Evolutionary conservation across 805 yeast genomes (phyloP).

Genomic region (Wickerhamomyces ciferrii): DNA sequence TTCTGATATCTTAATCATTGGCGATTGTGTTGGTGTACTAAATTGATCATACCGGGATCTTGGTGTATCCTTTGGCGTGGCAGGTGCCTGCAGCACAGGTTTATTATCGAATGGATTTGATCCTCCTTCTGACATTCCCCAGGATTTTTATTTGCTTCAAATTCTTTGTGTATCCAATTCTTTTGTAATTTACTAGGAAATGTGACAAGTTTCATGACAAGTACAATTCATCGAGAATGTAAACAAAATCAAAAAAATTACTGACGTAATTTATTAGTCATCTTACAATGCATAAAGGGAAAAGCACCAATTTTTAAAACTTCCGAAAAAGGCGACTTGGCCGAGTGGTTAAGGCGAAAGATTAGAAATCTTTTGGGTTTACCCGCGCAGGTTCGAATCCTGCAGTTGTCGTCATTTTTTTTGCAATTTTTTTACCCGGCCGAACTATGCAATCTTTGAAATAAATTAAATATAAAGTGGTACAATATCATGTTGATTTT

Average conservation of each 20-base stretch:
- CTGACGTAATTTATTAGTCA: not conserved
- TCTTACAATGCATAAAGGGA: not conserved
- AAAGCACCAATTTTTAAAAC: not conserved
- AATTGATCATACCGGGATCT: slow-evolving; percentile 18
- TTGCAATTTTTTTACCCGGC: not conserved
- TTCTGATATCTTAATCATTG: slow-evolving; percentile 24
- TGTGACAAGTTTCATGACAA: not conserved
- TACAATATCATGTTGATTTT: too few relatives aligned
- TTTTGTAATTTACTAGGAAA: not conserved
- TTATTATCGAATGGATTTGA: not conserved
- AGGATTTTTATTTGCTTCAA: not conserved
- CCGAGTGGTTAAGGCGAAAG: slow-evolving; percentile 69
- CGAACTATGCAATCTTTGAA: too few relatives aligned
- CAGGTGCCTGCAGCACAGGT: slow-evolving; percentile 2
- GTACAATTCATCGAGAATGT: not conserved
- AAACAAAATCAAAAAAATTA: too few relatives aligned
- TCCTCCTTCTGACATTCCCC: not conserved
- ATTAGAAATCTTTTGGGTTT: slow-evolving; percentile 56
- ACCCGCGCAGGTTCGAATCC: slow-evolving; percentile 68
- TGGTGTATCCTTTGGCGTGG: slow-evolving; percentile 16
- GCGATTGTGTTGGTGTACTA: slow-evolving; percentile 17
- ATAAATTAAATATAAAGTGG: too few relatives aligned
- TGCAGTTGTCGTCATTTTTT: slow-evolving; percentile 59
- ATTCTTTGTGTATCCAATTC: not conserved
- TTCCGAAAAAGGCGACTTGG: slow-evolving; percentile 35